Evolutionary conservation across 805 yeast species (phyloP), one percentile per base, ranked within the genome.

Genomic region (Ogataea degrootiae): DNA sequence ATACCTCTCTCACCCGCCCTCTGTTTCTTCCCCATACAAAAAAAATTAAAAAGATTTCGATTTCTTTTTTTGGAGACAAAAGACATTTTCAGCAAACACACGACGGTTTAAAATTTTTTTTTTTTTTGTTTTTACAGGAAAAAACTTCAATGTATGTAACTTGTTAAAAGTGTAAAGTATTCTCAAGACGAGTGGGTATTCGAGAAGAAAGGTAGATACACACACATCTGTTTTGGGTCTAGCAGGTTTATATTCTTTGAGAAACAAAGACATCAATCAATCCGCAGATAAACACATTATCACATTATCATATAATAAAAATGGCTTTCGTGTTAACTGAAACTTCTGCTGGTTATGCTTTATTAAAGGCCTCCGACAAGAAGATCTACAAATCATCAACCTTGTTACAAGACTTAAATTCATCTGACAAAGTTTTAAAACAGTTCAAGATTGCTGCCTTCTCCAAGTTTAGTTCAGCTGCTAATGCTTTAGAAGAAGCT

Each of bases 331-430:
- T 92, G 65, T 82, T 92, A 69, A 87, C 98, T 52, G 99, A 94
- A 77, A 94, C 99, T 56, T 87, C 99, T 55, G 99, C 99, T 45
- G 99, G 99, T 66, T 94, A 94, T 70, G 99, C 99, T 66, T 79
- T 94, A 66, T 81, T 94, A 68, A 94, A 94, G 76, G 96, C 97
- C 49, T 85, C 96, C 55, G 98, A 94, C 78, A 94, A 94, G 77
- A 92, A 92, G 78, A 85, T 94, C 62, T 85, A 92, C 80, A 92
- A 91, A 75, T 83, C 94, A 23, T 69, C 85, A 46, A 67, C 82
- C 49, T 73, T 91, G 58, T 71, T 87, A 56, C 78, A 83, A 54
- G 96, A 90, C 67, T 77, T 91, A 62, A 77, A 87, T 70, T 70
- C 87, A 43, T 82, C 95, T 42, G 95, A 85, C 55, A 86, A 87